These are phyloP conservation scores for Rachicladosporium sp. DNA, from an alignment of 2,329 filamentous ascomycete species.

Conservation along the genomic window DNA sequence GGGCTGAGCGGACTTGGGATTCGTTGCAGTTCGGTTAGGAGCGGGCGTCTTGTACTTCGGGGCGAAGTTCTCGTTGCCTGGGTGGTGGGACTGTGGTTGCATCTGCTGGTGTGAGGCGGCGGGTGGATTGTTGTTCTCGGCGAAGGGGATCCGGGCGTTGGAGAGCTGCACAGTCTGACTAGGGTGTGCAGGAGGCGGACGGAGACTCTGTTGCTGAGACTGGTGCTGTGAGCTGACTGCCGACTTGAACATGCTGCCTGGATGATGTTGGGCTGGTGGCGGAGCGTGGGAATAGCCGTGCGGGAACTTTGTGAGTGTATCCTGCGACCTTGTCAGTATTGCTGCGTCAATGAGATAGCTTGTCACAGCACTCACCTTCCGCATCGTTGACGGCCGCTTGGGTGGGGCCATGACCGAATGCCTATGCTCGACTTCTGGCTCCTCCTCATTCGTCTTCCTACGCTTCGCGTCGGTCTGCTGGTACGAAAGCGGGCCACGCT, in stretches of 20 bases:
- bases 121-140: constrained; percentile 49
- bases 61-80: constrained; percentile 9
- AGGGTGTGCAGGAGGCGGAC: constrained; percentile 41
- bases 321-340: constrained; percentile 32
- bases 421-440: constrained; percentile 46
- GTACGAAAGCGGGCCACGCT: constrained; percentile 36
- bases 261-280: constrained; percentile 37
- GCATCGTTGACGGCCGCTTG: constrained; percentile 64
- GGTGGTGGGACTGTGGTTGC: constrained; percentile 9
- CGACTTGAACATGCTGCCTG: constrained; percentile 47
- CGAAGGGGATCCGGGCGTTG: constrained; percentile 82
- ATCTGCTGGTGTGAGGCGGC: constrained; percentile 10
- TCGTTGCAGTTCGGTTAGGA: constrained; percentile 35
- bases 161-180: constrained; percentile 76
- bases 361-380: constrained; percentile 48
- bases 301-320: constrained; percentile 47
- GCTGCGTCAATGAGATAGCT: too few species aligned
- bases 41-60: constrained; percentile 55
- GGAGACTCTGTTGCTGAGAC: constrained; percentile 32
- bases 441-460: constrained; percentile 62
- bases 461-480: constrained; percentile 67
- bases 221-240: constrained; percentile 56
- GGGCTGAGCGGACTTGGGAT: constrained; percentile 51
- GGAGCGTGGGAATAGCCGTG: constrained; percentile 51
- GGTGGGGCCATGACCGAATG: constrained; percentile 68